Conservation (phyloP, 306 rosid genomes). For the Vigna trinervia region DNA sequence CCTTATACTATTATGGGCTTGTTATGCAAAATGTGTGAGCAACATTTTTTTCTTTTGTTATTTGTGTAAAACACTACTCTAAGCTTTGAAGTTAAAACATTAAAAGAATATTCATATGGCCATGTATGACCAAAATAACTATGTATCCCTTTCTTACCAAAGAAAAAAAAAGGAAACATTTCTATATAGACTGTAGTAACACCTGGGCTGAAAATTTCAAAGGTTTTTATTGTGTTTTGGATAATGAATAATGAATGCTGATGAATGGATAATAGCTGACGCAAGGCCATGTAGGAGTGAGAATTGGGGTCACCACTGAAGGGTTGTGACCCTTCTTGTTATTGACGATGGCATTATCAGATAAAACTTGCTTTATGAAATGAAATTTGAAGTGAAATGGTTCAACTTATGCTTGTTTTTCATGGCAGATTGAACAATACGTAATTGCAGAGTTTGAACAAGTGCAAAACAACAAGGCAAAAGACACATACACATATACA, state of each 20-base stretch:
- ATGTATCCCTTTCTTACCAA: neutral
- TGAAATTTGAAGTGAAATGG: neutral
- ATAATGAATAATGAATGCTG: constrained; percentile 41
- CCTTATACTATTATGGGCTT: neutral
- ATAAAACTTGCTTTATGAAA: neutral
- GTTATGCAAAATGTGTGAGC: neutral
- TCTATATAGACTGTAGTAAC: neutral
- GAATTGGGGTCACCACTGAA: constrained; percentile 8
- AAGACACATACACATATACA: constrained; percentile 5
- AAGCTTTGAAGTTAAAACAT: neutral
- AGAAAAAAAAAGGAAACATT: neutral
- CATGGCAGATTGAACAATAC: neutral
- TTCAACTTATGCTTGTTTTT: constrained; percentile 21
- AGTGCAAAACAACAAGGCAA: constrained; percentile 19
- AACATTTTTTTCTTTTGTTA: neutral
- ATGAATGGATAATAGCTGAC: constrained; percentile 67
- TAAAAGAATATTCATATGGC: neutral
- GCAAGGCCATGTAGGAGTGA: constrained; percentile 44
- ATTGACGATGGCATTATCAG: constrained; percentile 24
- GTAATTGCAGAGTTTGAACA: neutral
- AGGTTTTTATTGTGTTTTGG: constrained; percentile 12
- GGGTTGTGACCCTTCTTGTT: constrained; percentile 39
- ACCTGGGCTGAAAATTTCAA: neutral
- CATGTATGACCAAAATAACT: neutral
- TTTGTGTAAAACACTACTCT: neutral